phyloP scores from a whole-genome alignment of 345 rosid species.

The Passiflora organensis region DNA sequence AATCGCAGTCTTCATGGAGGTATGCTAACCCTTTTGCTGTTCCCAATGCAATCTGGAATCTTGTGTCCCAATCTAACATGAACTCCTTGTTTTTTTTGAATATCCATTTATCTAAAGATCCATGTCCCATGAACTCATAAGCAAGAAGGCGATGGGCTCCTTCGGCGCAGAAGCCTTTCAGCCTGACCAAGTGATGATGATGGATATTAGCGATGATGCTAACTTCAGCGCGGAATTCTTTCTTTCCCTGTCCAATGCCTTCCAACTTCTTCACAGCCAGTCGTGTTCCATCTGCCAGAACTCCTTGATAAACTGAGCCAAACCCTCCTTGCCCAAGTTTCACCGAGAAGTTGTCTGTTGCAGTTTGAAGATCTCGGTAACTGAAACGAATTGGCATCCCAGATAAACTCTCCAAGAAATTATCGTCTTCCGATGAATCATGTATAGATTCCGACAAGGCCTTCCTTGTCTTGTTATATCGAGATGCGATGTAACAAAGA shows the following conservation, averaged over 20 bases:
- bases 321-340: conserved; percentile 96
- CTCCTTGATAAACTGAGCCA: conserved; percentile 81
- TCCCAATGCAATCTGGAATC: conserved; percentile 71
- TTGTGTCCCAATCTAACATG: conserved; percentile 63
- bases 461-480: conserved; percentile 39
- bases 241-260: conserved; percentile 91
- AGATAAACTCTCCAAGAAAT: conserved; percentile 59
- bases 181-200: conserved; percentile 81
- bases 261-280: conserved; percentile 94
- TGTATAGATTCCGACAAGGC: conserved; percentile 32
- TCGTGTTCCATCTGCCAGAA: conserved; percentile 67
- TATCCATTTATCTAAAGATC: conserved; percentile 90
- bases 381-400: conserved; percentile 79
- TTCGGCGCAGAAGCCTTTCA: conserved; percentile 85
- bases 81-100: conserved; percentile 45
- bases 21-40: conserved; percentile 92
- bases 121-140: conserved; percentile 76
- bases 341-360: conserved; percentile 68
- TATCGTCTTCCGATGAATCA: conserved; percentile 67
- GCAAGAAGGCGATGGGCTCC: conserved; percentile 80
- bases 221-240: conserved; percentile 94
- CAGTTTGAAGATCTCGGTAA: conserved; percentile 71
- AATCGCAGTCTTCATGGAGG: conserved; percentile 83
- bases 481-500: conserved; percentile 41
- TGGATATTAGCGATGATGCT: conserved; percentile 87